Evolutionary conservation across 2,329 filamentous ascomycete genomes (phyloP).

Genomic region (Talaromyces sp.): DNA sequence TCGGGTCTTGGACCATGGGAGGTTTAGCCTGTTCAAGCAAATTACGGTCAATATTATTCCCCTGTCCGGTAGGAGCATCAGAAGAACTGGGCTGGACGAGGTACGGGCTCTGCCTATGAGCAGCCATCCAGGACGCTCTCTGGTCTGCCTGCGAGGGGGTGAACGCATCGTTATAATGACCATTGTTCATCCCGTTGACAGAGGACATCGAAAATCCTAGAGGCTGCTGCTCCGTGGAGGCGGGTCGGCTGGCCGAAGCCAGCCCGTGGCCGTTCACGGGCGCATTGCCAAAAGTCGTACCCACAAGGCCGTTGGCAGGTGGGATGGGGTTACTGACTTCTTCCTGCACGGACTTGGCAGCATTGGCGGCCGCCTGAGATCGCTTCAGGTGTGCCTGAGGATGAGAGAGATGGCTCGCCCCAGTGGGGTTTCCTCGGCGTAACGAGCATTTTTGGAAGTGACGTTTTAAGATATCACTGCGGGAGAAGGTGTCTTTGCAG

Average conservation of each 20-base stretch:
- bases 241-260: constrained; percentile 30
- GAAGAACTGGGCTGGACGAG: constrained; percentile 35
- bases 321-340: constrained; percentile 39
- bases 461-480: constrained; percentile 96
- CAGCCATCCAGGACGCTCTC: constrained; percentile 38
- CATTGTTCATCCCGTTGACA: constrained; percentile 38
- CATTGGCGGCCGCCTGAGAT: constrained; percentile 42
- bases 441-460: constrained; percentile 99
- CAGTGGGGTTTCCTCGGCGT: constrained; percentile 89
- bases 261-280: constrained; percentile 36
- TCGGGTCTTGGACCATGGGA: constrained; percentile 34
- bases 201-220: constrained; percentile 39
- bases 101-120: constrained; percentile 41
- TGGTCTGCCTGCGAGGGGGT: constrained; percentile 21
- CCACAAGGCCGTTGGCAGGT: constrained; percentile 39
- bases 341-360: constrained; percentile 38
- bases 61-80: constrained; percentile 33
- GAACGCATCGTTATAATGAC: constrained; percentile 19
- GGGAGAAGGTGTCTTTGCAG: constrained; percentile 95
- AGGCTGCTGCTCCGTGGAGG: constrained; percentile 38
- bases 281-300: constrained; percentile 38
- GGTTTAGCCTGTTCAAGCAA: constrained; percentile 40
- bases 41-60: constrained; percentile 40
- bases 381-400: constrained; percentile 86
- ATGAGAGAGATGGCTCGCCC: constrained; percentile 89